Evolutionary conservation across 129 eudicot species (phyloP), one percentile per base, ranked within the genome.

Genomic region (Escallonia rubra): DNA sequence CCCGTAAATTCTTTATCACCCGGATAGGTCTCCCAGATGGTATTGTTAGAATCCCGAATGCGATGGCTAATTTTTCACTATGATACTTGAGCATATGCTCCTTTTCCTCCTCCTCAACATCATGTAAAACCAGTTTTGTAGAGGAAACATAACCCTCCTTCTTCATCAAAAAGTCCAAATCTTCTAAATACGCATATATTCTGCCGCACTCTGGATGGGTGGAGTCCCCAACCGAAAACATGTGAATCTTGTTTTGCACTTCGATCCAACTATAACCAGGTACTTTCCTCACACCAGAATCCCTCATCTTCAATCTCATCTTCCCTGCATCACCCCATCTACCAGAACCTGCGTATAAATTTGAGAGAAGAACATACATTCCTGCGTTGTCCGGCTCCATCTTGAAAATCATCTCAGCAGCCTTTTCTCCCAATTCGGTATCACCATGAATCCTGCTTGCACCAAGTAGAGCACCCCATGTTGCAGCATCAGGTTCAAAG

Each of bases 241-340:
- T 75, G 60, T 88, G 96, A 57, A 80, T 82, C 65, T 71, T 82
- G 76, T 80, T 82, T 50, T 76, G 82, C 56, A 76, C 89, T 67
- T 88, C 96, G 45, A 88, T 75, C 96, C 96, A 88, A 71, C 96
- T 88, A 72, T 85, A 85, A n/a, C 96, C 96, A 0, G 85, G 96
- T 34, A 72, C 74, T 70, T 88, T 88, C 66, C 70, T 82, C 11
- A 85, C 84, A 8, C 96, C 86, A 4, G 78, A 64, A 54, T 85
- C 85, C 77, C 88, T 72, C 91, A 85, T 88, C 75, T 77, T 88
- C 68, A 77, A 52, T 38, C 91, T 78, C 85, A 88, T 82, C 50
- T 70, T 67, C 39, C 81, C 70, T 51, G 80, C 89, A 59, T 88
- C 96, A 39, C 41, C 57, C 95, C 95, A 87, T 74, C 90, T 83